These are phyloP conservation scores for Daldinia sp. DNA, from an alignment of 2,329 filamentous ascomycete genomes.

Conservation along the genomic window DNA sequence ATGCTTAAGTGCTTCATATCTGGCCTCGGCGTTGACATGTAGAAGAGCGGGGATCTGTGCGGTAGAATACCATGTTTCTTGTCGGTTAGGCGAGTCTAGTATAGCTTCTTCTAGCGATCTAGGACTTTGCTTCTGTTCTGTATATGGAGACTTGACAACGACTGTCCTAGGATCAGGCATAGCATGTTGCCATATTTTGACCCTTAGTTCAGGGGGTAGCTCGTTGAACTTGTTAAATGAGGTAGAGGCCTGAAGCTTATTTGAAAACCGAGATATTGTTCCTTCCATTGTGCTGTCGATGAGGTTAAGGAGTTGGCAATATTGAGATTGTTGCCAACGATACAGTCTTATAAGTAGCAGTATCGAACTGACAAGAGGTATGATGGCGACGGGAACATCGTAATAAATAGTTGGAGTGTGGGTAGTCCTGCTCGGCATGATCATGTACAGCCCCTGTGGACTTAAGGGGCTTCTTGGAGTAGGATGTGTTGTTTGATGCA, in stretches of 20 bases:
- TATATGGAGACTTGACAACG: constrained; percentile 41
- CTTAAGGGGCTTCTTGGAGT: constrained; percentile 11
- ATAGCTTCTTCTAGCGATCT: constrained; percentile 43
- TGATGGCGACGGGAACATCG: constrained; percentile 36
- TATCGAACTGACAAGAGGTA: constrained; percentile 33
- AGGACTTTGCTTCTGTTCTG: constrained; percentile 20
- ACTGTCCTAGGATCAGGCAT: constrained; percentile 45
- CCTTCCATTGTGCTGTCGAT: constrained; percentile 41
- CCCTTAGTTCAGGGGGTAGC: constrained; percentile 47
- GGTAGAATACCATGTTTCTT: constrained; percentile 44
- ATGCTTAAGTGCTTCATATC: constrained; percentile 46
- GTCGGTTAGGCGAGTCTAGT: constrained; percentile 16
- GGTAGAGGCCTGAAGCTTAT: constrained; percentile 18
- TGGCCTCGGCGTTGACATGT: constrained; percentile 47
- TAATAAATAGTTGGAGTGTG: constrained; percentile 36
- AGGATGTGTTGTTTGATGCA: constrained; percentile 15
- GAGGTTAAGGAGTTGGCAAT: constrained; percentile 36
- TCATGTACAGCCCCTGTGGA: constrained; percentile 22
- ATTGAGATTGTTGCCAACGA: constrained; percentile 33
- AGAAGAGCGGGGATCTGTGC: constrained; percentile 45
- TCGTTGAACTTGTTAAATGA: constrained; percentile 44
- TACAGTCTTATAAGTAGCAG: constrained; percentile 34
- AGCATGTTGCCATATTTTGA: constrained; percentile 47
- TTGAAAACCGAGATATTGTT: constrained; percentile 24
- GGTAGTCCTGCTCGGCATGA: constrained; percentile 32